These are phyloP conservation scores for Monosporascus sp. DNA, from an alignment of 2,329 filamentous ascomycete species.

Conservation along the genomic window DNA sequence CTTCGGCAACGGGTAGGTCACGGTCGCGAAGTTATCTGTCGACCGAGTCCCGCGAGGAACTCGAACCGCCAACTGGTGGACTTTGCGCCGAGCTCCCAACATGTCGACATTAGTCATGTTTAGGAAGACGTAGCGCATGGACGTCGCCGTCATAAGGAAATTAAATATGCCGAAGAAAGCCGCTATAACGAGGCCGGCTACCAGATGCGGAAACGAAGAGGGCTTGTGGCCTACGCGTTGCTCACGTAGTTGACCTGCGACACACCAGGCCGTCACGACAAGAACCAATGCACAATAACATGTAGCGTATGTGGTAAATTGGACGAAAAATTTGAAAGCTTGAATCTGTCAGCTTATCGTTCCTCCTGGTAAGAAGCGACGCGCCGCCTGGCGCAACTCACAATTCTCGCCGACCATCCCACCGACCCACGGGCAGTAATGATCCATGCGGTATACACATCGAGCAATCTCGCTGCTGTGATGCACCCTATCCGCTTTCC, in stretches of 20 bases:
- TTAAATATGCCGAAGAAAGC: constrained; percentile 78
- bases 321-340: constrained; percentile 88
- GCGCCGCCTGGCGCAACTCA: constrained; percentile 28
- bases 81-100: constrained; percentile 54
- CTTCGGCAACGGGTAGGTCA: constrained; percentile 53
- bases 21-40: constrained; percentile 41
- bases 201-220: constrained; percentile 44
- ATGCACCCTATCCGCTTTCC: constrained; percentile 83
- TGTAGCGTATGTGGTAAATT: constrained; percentile 72
- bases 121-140: constrained; percentile 60
- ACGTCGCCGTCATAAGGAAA: constrained; percentile 68
- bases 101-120: constrained; percentile 86
- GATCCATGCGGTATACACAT: constrained; percentile 88
- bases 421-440: constrained; percentile 96
- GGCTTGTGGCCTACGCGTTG: constrained; percentile 34
- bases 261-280: constrained; percentile 57
- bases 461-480: constrained; percentile 78
- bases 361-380: background rate
- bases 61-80: constrained; percentile 70
- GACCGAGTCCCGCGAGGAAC: constrained; percentile 48
- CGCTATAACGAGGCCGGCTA: constrained; percentile 61
- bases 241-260: constrained; percentile 48
- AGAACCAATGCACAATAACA: constrained; percentile 63
- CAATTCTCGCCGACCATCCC: constrained; percentile 81
- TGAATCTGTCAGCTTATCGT: constrained; percentile 15